phyloP scores from a whole-genome alignment of 768 basidiomycete species.

The Cantharellus cinnabarinus region DNA sequence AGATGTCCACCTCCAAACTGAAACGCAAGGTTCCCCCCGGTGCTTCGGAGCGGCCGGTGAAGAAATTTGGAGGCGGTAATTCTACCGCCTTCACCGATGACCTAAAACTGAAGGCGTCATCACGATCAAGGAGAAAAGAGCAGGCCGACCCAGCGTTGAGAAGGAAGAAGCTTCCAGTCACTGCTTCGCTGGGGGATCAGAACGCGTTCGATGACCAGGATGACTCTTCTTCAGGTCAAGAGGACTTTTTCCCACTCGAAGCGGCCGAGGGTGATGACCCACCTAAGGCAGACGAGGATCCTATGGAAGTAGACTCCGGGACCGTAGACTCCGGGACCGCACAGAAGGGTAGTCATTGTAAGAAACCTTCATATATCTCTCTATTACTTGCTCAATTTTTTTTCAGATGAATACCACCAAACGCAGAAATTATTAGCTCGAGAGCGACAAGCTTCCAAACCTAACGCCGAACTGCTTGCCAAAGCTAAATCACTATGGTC shows the following conservation, averaged over 20 bases:
- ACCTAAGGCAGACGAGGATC: constrained; percentile 4
- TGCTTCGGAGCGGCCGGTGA: no score
- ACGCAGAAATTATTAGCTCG: constrained; percentile 44
- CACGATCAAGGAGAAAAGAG: no score
- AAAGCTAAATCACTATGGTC: constrained; percentile 67
- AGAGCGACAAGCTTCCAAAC: constrained; percentile 58
- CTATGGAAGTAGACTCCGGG: constrained; percentile 14
- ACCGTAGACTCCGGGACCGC: constrained; percentile 1
- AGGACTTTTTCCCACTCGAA: background rate
- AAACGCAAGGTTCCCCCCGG: no score
- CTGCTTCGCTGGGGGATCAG: no score
- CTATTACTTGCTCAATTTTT: constrained; percentile 12
- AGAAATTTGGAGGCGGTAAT: no score
- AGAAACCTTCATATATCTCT: constrained; percentile 4
- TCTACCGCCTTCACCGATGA: no score
- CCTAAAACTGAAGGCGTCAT: no score
- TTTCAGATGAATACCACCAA: constrained; percentile 47
- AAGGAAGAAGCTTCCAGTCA: no score
- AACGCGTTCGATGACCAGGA: no score
- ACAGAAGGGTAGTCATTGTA: constrained; percentile 15
- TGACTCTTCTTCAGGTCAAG: no score
- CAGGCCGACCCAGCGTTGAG: no score
- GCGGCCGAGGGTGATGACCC: background rate
- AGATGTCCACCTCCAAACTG: no score
- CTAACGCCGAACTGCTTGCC: constrained; percentile 44